Base-by-base conservation (phyloP, 2,329 filamentous ascomycete genomes). In the Blastomyces emzantsi region DNA sequence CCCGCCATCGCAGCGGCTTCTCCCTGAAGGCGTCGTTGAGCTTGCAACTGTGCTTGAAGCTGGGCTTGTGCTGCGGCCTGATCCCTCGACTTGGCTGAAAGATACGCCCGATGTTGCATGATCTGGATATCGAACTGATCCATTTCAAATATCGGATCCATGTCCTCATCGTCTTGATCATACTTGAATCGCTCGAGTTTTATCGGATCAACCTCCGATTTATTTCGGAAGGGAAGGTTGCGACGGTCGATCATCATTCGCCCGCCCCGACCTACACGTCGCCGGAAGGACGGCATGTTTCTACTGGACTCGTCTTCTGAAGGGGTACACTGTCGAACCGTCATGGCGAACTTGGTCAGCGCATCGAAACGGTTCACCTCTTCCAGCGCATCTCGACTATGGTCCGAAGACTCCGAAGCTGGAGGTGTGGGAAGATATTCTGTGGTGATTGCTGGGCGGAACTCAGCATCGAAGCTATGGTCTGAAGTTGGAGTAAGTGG, bases 241-340 rank as follows among this genome's bases (percentile, higher is more conserved):
- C 90, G 87, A 69, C 92, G 87, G 76, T 97, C 94, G 68, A 97
- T 90, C 84, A 92, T 91, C 68, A 96, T 76, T 49, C 93, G 87
- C 67, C 92, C 91, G 66, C 92, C 83, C 69, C 93, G 88, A 62
- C 93, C 93, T 63, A 92, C 86, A 64, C 94, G 88, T 67, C 92
- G 86, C 68, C 93, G 87, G 80, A 90, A 97, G 19, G 88, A 87
- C 62, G 89, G 87, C 69, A 79, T 79, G 30, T 63, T 64, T 62
- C 70, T 72, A 66, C 73, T 74, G 36, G 75, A 71, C 62, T 79
- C 78, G 54, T 79, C 79, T 62, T 77, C 76, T 62, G 77, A 69
- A 56, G 78, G 76, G 67, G 78, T 73, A 56, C 75, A 73, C 67
- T 78, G 77, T 59, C 76, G 74, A 36, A 76, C 61, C 65, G 69